Percentiles rank a stretch among this genome's conserved stretches.
These are phyloP conservation scores for Murraya koenigii DNA, from an alignment of 345 rosid genomes.

Conservation along the genomic window DNA sequence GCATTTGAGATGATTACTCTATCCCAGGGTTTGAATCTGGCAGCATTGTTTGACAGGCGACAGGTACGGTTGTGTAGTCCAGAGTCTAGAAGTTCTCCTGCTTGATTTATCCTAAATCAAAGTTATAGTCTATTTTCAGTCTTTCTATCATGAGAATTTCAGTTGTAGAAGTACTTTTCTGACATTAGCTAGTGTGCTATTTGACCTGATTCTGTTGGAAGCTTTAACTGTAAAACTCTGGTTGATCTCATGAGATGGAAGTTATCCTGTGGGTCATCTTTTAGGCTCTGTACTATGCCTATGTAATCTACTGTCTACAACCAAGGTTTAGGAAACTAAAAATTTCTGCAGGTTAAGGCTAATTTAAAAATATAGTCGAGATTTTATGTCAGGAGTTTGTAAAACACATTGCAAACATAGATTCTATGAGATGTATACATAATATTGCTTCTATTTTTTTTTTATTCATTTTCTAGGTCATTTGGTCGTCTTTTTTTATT, in stretches of 20 bases:
- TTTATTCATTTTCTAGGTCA: background rate
- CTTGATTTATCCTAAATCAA: slow-evolving; percentile 3
- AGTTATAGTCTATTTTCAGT: background rate
- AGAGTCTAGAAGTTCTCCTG: background rate
- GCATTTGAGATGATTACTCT: slow-evolving; percentile 97
- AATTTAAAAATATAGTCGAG: background rate
- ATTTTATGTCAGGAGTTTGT: background rate
- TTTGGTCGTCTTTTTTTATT: slow-evolving; percentile 13
- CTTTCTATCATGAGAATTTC: background rate
- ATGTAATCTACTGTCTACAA: background rate
- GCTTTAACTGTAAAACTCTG: background rate
- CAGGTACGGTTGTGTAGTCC: slow-evolving; percentile 44
- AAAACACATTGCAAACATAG: background rate
- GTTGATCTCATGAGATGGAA: background rate
- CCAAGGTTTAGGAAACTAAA: slow-evolving; percentile 3
- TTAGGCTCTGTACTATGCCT: background rate
- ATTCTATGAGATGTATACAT: background rate
- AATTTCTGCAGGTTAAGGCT: background rate
- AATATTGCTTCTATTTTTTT: background rate
- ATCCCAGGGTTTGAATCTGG: slow-evolving; percentile 93
- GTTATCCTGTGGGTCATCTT: background rate
- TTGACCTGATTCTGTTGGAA: slow-evolving; percentile 4
- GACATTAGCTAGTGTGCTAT: background rate
- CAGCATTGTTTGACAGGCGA: slow-evolving; percentile 83
- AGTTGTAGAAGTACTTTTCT: background rate